Conservation (phyloP, 2,329 filamentous ascomycete genomes). For the Microdochium nivale region DNA sequence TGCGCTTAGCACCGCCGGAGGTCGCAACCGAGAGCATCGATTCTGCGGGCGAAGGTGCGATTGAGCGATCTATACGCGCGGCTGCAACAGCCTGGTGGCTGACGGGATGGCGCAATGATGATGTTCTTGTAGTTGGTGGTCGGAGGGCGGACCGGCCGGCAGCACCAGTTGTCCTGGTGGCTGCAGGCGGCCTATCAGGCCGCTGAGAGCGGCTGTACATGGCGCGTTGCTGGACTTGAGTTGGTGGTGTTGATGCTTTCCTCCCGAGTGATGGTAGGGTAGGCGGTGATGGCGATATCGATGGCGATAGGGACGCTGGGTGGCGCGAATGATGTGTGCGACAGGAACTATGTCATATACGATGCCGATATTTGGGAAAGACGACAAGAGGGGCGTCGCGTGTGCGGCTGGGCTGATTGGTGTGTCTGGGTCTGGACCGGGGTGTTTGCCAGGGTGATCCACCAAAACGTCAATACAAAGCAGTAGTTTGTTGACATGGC, state of each 20-base stretch:
- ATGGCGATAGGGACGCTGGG: background rate
- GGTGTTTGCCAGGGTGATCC: background rate
- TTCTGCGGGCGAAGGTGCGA: slow-evolving; percentile 60
- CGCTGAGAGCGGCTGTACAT: slow-evolving; percentile 22
- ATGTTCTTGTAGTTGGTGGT: slow-evolving; percentile 11
- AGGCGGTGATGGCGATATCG: background rate
- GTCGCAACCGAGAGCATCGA: slow-evolving; percentile 55
- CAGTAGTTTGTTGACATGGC: background rate
- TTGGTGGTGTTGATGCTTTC: background rate
- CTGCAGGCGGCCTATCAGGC: slow-evolving; percentile 19
- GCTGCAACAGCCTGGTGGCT: slow-evolving; percentile 10
- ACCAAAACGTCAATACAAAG: background rate
- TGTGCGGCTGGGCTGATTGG: background rate
- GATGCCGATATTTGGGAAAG: no score
- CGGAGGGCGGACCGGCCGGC: slow-evolving; percentile 12
- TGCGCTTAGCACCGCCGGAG: slow-evolving; percentile 67
- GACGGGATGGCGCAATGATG: slow-evolving; percentile 15
- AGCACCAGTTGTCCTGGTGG: slow-evolving; percentile 12
- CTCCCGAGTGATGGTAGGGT: background rate
- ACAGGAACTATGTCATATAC: no score
- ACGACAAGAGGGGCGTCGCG: background rate
- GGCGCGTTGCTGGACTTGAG: background rate
- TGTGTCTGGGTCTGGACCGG: background rate
- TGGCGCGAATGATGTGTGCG: no score
- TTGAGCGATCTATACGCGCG: slow-evolving; percentile 24